A percentile compares a stretch with the other conserved stretches of the same genome.
phyloP scores from a whole-genome alignment of 257 asterid species.

The Ilex asprella region DNA sequence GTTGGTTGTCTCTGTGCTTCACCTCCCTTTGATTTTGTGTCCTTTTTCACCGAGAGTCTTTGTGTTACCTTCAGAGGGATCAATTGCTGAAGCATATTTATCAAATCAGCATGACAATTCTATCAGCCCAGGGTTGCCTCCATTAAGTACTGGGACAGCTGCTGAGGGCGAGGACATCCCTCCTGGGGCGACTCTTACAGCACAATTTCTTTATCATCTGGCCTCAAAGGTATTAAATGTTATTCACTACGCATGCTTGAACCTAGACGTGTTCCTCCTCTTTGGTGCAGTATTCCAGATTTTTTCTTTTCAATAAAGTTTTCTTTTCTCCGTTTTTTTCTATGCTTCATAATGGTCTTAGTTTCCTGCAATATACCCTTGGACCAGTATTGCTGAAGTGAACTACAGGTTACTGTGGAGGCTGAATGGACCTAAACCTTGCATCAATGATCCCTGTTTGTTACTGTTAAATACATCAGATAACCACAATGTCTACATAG shows the following conservation, averaged over 20 bases:
- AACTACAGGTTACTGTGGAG: too few species aligned
- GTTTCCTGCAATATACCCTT: too few species aligned
- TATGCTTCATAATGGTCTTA: too few species aligned
- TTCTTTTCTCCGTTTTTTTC: too few species aligned
- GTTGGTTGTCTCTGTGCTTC: conserved; percentile 67
- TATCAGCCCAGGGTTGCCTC: conserved; percentile 86
- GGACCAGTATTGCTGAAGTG: too few species aligned
- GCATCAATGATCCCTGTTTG: too few species aligned
- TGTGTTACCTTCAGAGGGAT: conserved; percentile 98
- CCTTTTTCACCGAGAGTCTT: conserved; percentile 88
- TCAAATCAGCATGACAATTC: conserved; percentile 72
- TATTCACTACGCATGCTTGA: neutral
- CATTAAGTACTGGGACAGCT: conserved; percentile 60
- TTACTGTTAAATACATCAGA: too few species aligned
- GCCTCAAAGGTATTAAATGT: conserved; percentile 60
- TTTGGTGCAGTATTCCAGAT: neutral
- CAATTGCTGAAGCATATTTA: conserved; percentile 74
- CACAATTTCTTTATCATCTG: conserved; percentile 90
- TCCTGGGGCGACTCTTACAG: conserved; percentile 82
- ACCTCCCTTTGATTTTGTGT: conserved; percentile 82
- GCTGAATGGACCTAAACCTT: too few species aligned
- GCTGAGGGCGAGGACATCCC: conserved; percentile 68
- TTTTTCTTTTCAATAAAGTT: neutral
- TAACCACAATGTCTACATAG: too few species aligned
- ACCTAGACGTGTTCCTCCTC: neutral